Evolutionary conservation across 208 protist genomes (phyloP).

Genomic region (Leishmania braziliensis): DNA sequence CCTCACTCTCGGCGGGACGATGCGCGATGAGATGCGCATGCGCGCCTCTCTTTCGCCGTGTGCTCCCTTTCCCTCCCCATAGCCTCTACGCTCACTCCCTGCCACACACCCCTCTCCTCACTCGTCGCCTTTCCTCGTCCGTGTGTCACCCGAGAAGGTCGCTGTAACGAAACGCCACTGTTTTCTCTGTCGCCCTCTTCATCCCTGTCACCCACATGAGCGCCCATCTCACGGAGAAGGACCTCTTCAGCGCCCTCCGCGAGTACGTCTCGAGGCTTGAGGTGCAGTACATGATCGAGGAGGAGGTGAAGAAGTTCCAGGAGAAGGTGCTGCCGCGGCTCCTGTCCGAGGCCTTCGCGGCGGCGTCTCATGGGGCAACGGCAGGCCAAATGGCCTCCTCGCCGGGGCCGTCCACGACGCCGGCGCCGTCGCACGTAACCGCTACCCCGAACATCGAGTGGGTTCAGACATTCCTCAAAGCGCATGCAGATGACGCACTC

Average conservation of each 20-base stretch:
- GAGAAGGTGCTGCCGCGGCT: conserved; percentile 29
- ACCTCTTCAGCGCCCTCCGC: conserved; percentile 42
- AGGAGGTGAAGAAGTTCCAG: conserved; percentile 39
- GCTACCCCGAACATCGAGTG: conserved; percentile 19
- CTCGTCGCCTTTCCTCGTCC: not conserved
- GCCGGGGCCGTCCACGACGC: not conserved
- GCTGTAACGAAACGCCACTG: not conserved
- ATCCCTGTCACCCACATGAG: conserved; percentile 11
- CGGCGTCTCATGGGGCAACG: not conserved
- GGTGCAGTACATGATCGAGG: conserved; percentile 70
- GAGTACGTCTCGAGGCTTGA: conserved; percentile 56
- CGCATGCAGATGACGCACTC: conserved; percentile 31
- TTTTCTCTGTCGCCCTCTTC: not conserved
- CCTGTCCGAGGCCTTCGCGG: conserved; percentile 2
- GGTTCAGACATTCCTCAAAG: conserved; percentile 37
- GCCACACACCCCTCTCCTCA: not conserved
- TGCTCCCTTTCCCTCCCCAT: not conserved
- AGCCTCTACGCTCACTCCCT: not conserved
- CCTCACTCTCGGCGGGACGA: too few species aligned
- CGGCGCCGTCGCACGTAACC: not conserved
- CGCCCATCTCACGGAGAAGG: conserved; percentile 23
- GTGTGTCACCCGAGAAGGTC: not conserved
- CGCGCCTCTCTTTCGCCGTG: not conserved
- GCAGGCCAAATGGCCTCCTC: not conserved
- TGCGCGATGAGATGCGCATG: not conserved